These are phyloP conservation scores for Alternaria sp. DNA, from an alignment of 2,329 filamentous ascomycete species.

Conservation along the genomic window DNA sequence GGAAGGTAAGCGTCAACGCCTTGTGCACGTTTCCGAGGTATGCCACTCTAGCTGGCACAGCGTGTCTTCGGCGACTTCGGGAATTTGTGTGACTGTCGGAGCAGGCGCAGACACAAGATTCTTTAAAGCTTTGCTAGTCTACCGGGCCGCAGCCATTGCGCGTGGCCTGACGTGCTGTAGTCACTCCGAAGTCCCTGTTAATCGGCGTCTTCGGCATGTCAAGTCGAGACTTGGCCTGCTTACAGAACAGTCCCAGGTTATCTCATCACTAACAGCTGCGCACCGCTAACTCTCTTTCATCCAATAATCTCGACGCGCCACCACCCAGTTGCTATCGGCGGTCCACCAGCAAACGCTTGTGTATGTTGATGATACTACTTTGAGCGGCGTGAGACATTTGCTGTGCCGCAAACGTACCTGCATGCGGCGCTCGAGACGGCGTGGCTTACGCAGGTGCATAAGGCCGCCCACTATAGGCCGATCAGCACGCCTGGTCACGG, in stretches of 20 bases:
- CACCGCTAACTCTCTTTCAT: background rate
- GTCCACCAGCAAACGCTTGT: background rate
- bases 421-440: conserved; percentile 5
- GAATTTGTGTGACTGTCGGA: conserved; percentile 10
- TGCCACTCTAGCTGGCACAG: conserved; percentile 5
- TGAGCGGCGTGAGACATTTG: background rate
- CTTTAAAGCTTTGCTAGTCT: conserved; percentile 8
- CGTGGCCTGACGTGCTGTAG: conserved; percentile 6
- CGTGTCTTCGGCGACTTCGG: conserved; percentile 11
- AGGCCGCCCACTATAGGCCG: conserved; percentile 18
- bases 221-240: conserved; percentile 20
- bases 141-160: conserved; percentile 19
- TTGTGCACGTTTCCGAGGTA: conserved; percentile 6
- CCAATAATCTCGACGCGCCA: background rate
- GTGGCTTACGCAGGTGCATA: conserved; percentile 8
- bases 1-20: conserved; percentile 16
- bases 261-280: background rate
- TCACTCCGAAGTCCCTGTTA: conserved; percentile 15
- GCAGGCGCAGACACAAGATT: conserved; percentile 4
- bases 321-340: background rate
- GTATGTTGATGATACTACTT: background rate
- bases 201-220: conserved; percentile 29
- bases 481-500: conserved; percentile 27
- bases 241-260: conserved; percentile 12
- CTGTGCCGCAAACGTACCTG: conserved; percentile 7